Conservation (phyloP, 345 rosid species). For the Salix exigua region DNA sequence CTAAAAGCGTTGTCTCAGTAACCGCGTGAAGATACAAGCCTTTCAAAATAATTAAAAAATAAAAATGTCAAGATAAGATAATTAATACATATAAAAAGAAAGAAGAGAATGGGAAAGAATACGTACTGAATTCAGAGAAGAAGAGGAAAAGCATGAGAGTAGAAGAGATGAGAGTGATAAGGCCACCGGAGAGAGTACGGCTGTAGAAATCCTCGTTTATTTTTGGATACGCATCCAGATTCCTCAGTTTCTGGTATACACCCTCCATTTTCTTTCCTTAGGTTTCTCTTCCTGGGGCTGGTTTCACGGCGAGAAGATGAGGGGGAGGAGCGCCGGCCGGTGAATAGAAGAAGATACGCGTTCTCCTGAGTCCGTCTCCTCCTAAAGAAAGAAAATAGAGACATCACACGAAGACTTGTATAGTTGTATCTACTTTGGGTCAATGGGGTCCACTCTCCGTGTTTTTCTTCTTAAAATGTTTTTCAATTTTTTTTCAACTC, state of each 20-base stretch:
- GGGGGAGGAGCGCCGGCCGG: background rate
- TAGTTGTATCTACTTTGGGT: background rate
- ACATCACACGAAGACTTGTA: background rate
- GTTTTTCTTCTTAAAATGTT: background rate
- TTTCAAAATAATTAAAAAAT: background rate
- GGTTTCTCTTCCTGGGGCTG: background rate
- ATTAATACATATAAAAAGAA: background rate
- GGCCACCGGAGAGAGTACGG: slow-evolving; percentile 83
- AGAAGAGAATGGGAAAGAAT: background rate
- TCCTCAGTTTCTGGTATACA: slow-evolving; percentile 49
- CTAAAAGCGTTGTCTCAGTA: slow-evolving; percentile 31
- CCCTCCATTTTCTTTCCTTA: slow-evolving; percentile 26
- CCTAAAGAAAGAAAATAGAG: background rate
- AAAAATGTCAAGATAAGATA: background rate
- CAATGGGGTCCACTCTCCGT: background rate
- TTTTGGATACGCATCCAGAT: slow-evolving; percentile 83
- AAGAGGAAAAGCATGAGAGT: slow-evolving; percentile 59
- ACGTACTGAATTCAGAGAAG: slow-evolving; percentile 72
- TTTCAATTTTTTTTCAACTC: too few species aligned
- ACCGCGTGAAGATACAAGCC: slow-evolving; percentile 27
- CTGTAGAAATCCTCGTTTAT: slow-evolving; percentile 85
- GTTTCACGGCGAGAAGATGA: background rate
- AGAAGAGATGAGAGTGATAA: slow-evolving; percentile 68
- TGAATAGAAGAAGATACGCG: background rate
- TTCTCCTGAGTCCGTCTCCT: background rate